Base-by-base conservation (phyloP, 129 eudicot species). In the Scalesia atractyloides region DNA sequence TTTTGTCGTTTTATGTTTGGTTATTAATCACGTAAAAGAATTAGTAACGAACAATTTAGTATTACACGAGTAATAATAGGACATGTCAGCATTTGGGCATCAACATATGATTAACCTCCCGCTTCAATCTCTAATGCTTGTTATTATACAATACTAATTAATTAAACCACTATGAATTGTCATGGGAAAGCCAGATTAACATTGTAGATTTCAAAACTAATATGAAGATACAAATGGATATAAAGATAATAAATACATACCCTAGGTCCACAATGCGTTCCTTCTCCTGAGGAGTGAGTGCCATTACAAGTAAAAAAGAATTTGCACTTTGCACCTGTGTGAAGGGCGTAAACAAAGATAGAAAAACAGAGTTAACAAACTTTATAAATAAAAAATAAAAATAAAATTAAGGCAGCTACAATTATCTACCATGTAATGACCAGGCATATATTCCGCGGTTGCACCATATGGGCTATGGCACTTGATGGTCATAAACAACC, bases 391-490 rank as follows among this genome's bases (percentile, higher is more conserved):
- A 5, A 17, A 5, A 7, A 70, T 20, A n/a, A 30, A 18, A 80
- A 44, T 47, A 56, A 36, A 13, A 7, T 7, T 5, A 26, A 74
- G 14, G 24, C 13, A n/a, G n/a, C n/a, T n/a, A n/a, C n/a, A n/a
- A n/a, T n/a, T n/a, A n/a, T n/a, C n/a, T 72, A 93, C 98, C 98
- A 94, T 90, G 82, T 94, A 90, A 72, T 90, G 89, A 57, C 98
- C 98, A 70, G 98, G 97, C 98, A 94, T 87, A 52, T 90, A 94
- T 76, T 90, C 98, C 13, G 97, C 97, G 64, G 98, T 90, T 64
- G 98, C 98, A 70, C 98, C 97, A 84, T n/a, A n/a, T n/a, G n/a
- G n/a, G n/a, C n/a, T 90, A 81, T 41, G 98, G 98, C 66, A 94
- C 98, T 88, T 94, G 98, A 68, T 96, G 92, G 68, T 90, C 96